Percentiles rank a stretch among this genome's conserved stretches.
Evolutionary conservation across 169 alveolate species (phyloP).

Genomic region (Plasmodium cynomolgi): DNA sequence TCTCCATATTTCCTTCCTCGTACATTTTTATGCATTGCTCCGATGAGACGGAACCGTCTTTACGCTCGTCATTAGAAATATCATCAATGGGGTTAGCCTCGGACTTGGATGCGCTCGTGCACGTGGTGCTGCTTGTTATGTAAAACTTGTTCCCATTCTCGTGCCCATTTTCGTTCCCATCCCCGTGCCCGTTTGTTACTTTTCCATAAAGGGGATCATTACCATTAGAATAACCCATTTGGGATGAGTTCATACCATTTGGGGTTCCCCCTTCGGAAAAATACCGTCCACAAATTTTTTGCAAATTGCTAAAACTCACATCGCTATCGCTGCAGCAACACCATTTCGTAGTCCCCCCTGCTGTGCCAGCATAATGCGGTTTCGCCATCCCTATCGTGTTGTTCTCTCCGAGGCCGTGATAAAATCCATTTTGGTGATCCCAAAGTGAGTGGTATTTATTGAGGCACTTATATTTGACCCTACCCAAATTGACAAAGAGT

Average conservation of each 20-base stretch:
- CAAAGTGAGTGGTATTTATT: background rate
- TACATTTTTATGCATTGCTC: background rate
- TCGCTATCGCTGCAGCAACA: background rate
- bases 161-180: background rate
- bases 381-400: background rate
- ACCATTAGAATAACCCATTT: background rate
- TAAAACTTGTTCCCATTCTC: background rate
- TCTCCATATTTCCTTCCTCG: background rate
- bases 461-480: background rate
- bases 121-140: conserved; percentile 18
- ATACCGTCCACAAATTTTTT: background rate
- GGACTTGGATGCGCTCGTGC: conserved; percentile 20
- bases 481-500: background rate
- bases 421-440: background rate
- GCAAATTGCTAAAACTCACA: background rate
- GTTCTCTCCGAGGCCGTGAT: background rate
- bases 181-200: background rate
- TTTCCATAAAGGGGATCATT: background rate
- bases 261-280: background rate
- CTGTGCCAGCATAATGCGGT: background rate
- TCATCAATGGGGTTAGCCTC: background rate
- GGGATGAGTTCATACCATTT: background rate
- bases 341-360: background rate
- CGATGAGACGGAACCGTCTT: background rate
- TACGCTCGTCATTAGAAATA: background rate